These are phyloP conservation scores for Helicostylum pulchrum DNA, from an alignment of 192 early-diverging fungal species.

Conservation along the genomic window DNA sequence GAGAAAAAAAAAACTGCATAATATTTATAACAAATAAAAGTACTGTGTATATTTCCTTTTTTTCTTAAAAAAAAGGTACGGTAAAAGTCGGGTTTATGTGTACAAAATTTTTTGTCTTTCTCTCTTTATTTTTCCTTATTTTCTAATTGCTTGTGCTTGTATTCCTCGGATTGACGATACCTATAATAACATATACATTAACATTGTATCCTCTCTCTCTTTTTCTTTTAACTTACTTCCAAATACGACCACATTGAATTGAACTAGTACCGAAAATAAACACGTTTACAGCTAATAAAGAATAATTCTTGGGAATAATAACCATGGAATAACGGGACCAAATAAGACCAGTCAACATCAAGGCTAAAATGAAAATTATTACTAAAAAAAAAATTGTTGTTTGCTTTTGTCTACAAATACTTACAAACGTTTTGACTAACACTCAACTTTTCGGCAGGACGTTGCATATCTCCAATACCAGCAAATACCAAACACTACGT, in stretches of 20 bases:
- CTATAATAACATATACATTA: slow-evolving; percentile 12
- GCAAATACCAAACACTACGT: slow-evolving; percentile 87
- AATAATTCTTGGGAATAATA: slow-evolving; percentile 92
- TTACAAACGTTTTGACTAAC: slow-evolving; percentile 73
- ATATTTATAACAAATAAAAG: too few species aligned
- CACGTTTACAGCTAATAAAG: slow-evolving; percentile 86
- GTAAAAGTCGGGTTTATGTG: neutral
- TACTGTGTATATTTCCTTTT: too few species aligned
- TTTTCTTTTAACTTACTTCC: slow-evolving; percentile 46
- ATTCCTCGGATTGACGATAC: slow-evolving; percentile 41
- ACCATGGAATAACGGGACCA: slow-evolving; percentile 96
- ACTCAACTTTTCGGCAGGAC: slow-evolving; percentile 88
- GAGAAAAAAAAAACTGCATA: too few species aligned
- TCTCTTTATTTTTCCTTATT: neutral
- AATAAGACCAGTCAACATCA: slow-evolving; percentile 92
- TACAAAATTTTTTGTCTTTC: slow-evolving; percentile 1
- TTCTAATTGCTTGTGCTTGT: slow-evolving; percentile 21
- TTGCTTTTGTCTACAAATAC: slow-evolving; percentile 5
- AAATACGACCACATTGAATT: slow-evolving; percentile 84
- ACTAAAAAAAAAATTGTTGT: neutral
- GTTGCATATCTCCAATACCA: slow-evolving; percentile 82
- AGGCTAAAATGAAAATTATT: slow-evolving; percentile 43
- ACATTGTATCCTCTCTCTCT: neutral
- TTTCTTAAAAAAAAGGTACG: neutral
- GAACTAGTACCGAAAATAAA: slow-evolving; percentile 90